phyloP scores from a whole-genome alignment of 2,329 filamentous ascomycete genomes.

The Pyrenophora teres region DNA sequence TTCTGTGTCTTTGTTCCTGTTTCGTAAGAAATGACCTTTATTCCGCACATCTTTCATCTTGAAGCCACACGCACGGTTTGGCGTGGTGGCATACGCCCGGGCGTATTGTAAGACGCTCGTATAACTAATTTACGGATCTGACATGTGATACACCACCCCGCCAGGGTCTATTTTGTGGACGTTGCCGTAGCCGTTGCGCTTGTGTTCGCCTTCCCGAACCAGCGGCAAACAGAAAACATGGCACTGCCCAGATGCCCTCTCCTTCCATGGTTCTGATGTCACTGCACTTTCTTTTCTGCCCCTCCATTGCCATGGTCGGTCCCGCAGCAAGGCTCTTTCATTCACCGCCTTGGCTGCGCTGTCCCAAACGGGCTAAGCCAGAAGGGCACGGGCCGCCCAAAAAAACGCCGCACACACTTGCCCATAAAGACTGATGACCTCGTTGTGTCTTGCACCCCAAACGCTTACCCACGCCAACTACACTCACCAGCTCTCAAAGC shows the following conservation, averaged over 20 bases:
- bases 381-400: slow-evolving; percentile 19
- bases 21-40: not conserved
- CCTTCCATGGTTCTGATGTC: not conserved
- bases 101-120: too few species aligned
- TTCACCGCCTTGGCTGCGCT: slow-evolving; percentile 28
- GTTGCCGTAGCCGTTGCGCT: slow-evolving; percentile 5
- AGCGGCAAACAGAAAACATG: not conserved
- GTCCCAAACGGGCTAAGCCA: slow-evolving; percentile 20
- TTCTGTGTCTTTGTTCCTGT: not conserved
- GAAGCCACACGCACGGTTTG: not conserved
- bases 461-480: slow-evolving; percentile 30
- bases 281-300: not conserved
- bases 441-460: slow-evolving; percentile 24
- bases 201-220: not conserved
- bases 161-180: not conserved
- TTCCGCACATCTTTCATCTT: not conserved
- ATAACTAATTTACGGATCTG: slow-evolving; percentile 1
- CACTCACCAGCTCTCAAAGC: slow-evolving; percentile 32
- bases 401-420: slow-evolving; percentile 34
- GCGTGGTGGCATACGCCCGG: too few species aligned
- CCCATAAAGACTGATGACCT: slow-evolving; percentile 28
- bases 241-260: not conserved
- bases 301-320: slow-evolving; percentile 8
- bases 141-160: slow-evolving; percentile 12
- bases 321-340: slow-evolving; percentile 21